Conservation (phyloP, 2,329 filamentous ascomycete species). For the Seiridium unicorne region DNA sequence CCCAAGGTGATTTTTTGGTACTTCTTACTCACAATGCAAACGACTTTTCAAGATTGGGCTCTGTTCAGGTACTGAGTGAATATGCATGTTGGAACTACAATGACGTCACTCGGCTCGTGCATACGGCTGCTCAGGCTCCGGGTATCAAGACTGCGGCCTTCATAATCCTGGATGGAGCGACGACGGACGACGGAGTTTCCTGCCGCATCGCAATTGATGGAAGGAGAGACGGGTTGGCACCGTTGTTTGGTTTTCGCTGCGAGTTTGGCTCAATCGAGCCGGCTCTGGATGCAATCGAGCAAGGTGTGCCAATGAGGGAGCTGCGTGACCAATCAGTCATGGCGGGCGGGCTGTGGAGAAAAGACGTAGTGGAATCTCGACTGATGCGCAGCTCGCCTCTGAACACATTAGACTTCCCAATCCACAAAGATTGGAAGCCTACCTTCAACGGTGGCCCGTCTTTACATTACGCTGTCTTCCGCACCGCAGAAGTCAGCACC, state of each 20-base stretch:
- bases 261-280: neutral
- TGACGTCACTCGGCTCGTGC: neutral
- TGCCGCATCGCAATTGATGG: neutral
- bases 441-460: neutral
- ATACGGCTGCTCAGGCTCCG: neutral
- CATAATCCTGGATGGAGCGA: neutral
- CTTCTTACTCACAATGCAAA: neutral
- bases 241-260: neutral
- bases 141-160: neutral
- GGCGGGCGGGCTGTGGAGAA: neutral
- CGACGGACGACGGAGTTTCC: neutral
- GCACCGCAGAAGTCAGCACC: neutral
- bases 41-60: neutral
- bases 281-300: neutral
- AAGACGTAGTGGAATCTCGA: neutral
- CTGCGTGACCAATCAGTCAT: neutral
- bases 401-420: neutral
- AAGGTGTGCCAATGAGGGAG: neutral
- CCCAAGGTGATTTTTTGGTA: neutral
- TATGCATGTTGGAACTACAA: neutral
- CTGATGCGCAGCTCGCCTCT: neutral
- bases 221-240: neutral
- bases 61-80: neutral
- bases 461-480: neutral
- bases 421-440: neutral